Evolutionary conservation across 176 grass and related monocot species (phyloP).

Genomic region (Themeda triandra): DNA sequence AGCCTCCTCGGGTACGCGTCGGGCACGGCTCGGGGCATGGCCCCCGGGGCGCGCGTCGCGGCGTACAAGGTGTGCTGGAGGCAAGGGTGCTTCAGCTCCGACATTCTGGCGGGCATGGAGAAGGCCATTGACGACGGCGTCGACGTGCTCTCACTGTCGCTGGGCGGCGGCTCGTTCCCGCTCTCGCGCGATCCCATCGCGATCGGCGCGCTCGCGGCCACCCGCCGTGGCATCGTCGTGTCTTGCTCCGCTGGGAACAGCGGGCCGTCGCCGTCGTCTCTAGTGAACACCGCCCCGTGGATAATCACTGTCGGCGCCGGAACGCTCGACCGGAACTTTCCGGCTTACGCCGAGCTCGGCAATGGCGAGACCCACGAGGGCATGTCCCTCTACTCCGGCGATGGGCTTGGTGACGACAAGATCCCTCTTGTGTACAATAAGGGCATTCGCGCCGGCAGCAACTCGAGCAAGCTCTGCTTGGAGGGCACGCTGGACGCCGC

Average conservation of each 20-base stretch:
- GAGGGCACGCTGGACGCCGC: constrained; percentile 51
- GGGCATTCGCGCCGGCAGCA: constrained; percentile 60
- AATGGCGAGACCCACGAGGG: constrained; percentile 58
- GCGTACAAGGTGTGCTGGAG: constrained; percentile 91
- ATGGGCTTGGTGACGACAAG: constrained; percentile 39
- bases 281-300: constrained; percentile 81
- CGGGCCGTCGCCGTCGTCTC: constrained; percentile 49
- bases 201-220: constrained; percentile 62
- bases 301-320: constrained; percentile 76
- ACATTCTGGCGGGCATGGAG: constrained; percentile 70
- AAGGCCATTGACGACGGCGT: constrained; percentile 83
- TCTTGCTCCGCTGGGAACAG: constrained; percentile 87
- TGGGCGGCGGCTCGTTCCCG: constrained; percentile 54
- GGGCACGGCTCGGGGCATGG: constrained; percentile 75
- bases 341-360: constrained; percentile 49
- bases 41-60: constrained; percentile 65
- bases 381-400: constrained; percentile 64
- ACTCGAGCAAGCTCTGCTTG: constrained; percentile 74
- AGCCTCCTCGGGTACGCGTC: constrained; percentile 64
- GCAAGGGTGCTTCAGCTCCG: constrained; percentile 63
- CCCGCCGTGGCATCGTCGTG: constrained; percentile 63
- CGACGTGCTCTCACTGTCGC: constrained; percentile 73
- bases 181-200: constrained; percentile 73
- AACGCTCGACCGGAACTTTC: constrained; percentile 69
- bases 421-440: constrained; percentile 62